Evolutionary conservation across 305 asterid species (phyloP), one percentile per base, ranked within the genome.

Genomic region (Nicotiana rustica): DNA sequence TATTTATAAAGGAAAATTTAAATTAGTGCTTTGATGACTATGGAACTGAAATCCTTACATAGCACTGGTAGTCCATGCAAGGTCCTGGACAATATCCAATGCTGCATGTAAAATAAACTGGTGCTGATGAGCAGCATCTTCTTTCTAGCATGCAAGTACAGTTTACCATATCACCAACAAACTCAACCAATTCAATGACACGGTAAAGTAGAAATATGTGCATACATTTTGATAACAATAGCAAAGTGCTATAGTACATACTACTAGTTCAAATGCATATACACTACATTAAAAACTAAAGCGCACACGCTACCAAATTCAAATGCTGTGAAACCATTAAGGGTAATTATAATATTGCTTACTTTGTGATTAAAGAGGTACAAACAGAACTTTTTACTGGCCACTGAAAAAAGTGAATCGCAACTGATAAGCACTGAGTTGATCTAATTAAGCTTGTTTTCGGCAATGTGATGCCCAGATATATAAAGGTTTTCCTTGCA

Each of bases 111-210:
- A 86, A 69, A 95, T 95, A 87, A 95, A 95, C 88, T 95, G 99
- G 89, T 94, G 98, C 76, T 90, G 96, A 89, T 95, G 98, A 78
- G 99, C 99, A 84, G 96, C 97, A 82, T 95, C 99, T 80, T 95
- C 99, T 87, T 90, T 95, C 99, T 95, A 67, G 80, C 83, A 79
- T 57, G 55, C 31, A 82, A 68, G 60, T 62, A 19, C n/a, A 73
- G 57, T 35, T 25, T 47, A 68, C 62, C 49, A 14, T 14, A 49
- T 73, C 44, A 73, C 21, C 41, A 73, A 73, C 25, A 10, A 73
- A 73, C 64, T 49, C 55, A 36, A 25, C 12, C 25, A 9, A 49
- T 10, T 10, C 57, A 49, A 13, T 9, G 15, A 49, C 57, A 49
- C 57, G 15, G 57, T 9, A 49, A 49, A 49, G 57, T 49, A 49